Base-by-base conservation (phyloP, 805 yeast genomes). In the Wickerhamiella dianesei region DNA sequence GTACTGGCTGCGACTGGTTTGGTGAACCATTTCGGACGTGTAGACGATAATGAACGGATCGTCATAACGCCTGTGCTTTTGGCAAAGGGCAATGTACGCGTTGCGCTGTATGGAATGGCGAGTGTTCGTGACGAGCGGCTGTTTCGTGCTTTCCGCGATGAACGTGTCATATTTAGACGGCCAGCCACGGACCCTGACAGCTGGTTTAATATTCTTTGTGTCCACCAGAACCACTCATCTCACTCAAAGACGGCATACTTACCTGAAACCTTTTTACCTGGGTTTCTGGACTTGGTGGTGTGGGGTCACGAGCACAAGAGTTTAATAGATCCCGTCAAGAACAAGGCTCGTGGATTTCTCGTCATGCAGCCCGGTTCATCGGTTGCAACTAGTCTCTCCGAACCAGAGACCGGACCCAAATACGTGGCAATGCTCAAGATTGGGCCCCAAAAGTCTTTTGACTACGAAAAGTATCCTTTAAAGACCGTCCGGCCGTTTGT, bases 291-390 rank as follows among this genome's bases (percentile, higher is more conserved):
- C 59, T 68, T 89, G 48, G 79, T 92, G 0, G 66, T 88, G 1
- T 92, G 98, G 98, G 98, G 98, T 16, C 98, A 92, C 63, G 98
- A 92, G 61, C 98, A 92, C 63, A 96, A 92, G 60, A 86, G 96
- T 58, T 71, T 80, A 3, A 84, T 89, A 1, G 76, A 75, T 48
- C 77, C 94, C 0, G 72, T 69, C 1, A 50, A 56, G 3, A 74
- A 72, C 49, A 68, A 76, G 1, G 71, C 70, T 9, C 73, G 73
- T 2, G 81, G 80, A 1, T 86, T 89, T 58, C 77, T 77, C 47
- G 86, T 87, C 0, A 69, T 92, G 36, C 96, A 87, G 60, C 92
- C 95, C 0, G 98, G 98, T 0, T 84, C 95, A 1, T 82, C 95
- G 0, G 82, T 92, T 16, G 96, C 95, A 0, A 92, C 98, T 0